A percentile compares a stretch with the other conserved stretches of the same genome.
These are phyloP conservation scores for Tricholoma flavovirens DNA, from an alignment of 768 basidiomycete genomes.

Conservation along the genomic window DNA sequence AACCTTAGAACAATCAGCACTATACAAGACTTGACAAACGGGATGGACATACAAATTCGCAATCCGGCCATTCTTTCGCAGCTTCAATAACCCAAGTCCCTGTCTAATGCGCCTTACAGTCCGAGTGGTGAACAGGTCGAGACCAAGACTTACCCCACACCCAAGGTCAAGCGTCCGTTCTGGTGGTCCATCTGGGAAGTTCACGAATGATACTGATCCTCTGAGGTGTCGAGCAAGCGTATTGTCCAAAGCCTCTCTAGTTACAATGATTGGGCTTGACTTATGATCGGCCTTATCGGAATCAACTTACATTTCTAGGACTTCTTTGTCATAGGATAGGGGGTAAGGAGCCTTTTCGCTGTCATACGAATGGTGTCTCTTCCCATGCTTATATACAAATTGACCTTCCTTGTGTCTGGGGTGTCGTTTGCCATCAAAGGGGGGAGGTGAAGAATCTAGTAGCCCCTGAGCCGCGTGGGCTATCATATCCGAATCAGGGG, in stretches of 20 bases:
- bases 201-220: conserved; percentile 53
- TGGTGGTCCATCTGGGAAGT: conserved; percentile 48
- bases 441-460: conserved; percentile 16
- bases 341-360: conserved; percentile 80
- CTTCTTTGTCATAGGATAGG: conserved; percentile 58
- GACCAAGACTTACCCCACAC: conserved; percentile 52
- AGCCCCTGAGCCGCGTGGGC: not conserved
- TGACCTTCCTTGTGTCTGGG: conserved; percentile 47
- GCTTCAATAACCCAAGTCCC: conserved; percentile 72
- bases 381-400: conserved; percentile 56
- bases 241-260: conserved; percentile 53
- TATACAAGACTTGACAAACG: not conserved
- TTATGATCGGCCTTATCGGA: not conserved
- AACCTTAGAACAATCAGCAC: conserved; percentile 38
- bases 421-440: conserved; percentile 32
- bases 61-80: conserved; percentile 63
- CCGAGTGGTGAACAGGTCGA: conserved; percentile 3
- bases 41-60: conserved; percentile 50
- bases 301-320: conserved; percentile 54
- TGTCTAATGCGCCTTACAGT: conserved; percentile 31
- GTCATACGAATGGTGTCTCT: conserved; percentile 61
- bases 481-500: not conserved
- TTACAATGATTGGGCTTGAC: not conserved
- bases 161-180: conserved; percentile 60
- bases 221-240: conserved; percentile 42